Conservation (phyloP, 768 basidiomycete genomes). For the Hygrophoropsis aurantiaca region DNA sequence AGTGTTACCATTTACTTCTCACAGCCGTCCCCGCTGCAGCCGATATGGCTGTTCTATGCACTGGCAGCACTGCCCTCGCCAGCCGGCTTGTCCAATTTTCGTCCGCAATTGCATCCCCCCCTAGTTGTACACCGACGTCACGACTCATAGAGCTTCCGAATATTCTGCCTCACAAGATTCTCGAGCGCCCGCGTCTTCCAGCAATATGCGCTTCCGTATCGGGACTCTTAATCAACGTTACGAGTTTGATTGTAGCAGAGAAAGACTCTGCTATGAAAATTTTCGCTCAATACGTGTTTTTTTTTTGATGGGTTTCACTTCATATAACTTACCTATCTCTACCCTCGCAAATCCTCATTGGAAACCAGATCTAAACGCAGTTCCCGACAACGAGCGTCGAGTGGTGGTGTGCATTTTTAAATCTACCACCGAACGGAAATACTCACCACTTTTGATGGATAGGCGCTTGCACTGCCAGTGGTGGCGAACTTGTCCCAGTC, state of each 20-base stretch:
- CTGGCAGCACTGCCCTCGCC: background rate
- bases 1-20: slow-evolving; percentile 1
- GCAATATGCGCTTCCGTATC: background rate
- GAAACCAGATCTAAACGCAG: too few species aligned
- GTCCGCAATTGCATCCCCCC: too few species aligned
- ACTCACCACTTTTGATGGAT: too few species aligned
- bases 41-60: background rate
- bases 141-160: background rate
- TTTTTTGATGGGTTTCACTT: too few species aligned
- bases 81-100: slow-evolving; percentile 1
- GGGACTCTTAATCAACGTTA: background rate
- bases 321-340: too few species aligned
- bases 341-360: too few species aligned
- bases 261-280: background rate
- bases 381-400: too few species aligned
- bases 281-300: background rate
- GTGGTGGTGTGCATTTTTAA: too few species aligned
- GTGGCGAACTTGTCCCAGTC: too few species aligned
- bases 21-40: background rate
- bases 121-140: too few species aligned
- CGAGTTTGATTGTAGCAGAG: background rate
- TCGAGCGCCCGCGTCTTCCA: background rate
- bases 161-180: slow-evolving; percentile 3
- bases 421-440: too few species aligned
- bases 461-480: too few species aligned